A percentile compares a stretch with the other conserved stretches of the same genome.
These are phyloP conservation scores for Lycium ferocissimum DNA, from an alignment of 257 asterid species.

Conservation along the genomic window DNA sequence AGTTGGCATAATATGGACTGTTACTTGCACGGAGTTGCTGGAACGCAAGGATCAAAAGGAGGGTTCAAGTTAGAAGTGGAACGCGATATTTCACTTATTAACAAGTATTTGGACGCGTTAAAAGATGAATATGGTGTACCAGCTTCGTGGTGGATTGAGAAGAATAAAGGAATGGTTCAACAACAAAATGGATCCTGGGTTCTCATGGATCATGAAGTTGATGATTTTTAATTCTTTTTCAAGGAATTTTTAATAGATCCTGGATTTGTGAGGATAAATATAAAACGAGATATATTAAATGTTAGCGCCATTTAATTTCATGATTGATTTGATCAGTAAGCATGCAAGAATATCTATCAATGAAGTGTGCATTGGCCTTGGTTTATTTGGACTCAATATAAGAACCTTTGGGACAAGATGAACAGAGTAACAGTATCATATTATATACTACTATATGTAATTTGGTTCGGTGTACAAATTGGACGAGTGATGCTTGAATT, in stretches of 20 bases:
- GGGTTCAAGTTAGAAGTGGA: conserved; percentile 37
- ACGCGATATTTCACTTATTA: conserved; percentile 50
- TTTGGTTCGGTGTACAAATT: background rate
- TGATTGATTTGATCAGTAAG: background rate
- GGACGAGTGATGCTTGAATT: background rate
- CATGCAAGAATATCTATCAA: too few species aligned
- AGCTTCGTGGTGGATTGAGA: conserved; percentile 49
- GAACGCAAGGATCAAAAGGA: conserved; percentile 42
- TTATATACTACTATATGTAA: too few species aligned
- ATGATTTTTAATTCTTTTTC: background rate
- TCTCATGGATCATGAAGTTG: conserved; percentile 45
- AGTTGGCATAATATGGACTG: conserved; percentile 59
- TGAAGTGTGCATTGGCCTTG: too few species aligned
- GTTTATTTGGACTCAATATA: too few species aligned
- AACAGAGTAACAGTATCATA: too few species aligned
- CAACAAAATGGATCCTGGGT: conserved; percentile 43
- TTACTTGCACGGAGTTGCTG: conserved; percentile 58
- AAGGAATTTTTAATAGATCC: background rate
- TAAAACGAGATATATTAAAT: background rate
- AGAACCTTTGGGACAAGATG: too few species aligned
- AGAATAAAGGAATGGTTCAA: conserved; percentile 59
- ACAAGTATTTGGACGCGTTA: conserved; percentile 44
- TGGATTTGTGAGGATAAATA: background rate
- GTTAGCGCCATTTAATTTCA: background rate
- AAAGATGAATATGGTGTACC: conserved; percentile 47